Evolutionary conservation across 176 grass and related monocot genomes (phyloP).

Genomic region (Oryza brachyantha): DNA sequence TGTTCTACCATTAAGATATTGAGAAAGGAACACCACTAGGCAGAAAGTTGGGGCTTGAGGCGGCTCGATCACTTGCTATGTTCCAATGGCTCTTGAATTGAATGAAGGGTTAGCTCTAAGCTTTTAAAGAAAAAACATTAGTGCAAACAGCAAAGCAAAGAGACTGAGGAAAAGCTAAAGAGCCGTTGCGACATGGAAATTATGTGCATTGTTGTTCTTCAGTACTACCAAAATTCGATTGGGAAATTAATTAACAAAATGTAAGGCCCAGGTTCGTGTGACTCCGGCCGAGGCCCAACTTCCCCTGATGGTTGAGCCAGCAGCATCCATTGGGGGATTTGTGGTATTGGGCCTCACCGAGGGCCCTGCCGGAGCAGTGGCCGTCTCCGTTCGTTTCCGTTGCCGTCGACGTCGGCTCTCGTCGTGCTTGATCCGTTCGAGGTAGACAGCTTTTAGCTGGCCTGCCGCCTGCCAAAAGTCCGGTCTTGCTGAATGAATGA

Average conservation of each 20-base stretch:
- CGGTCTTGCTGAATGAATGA: background rate
- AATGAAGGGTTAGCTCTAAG: slow-evolving; percentile 33
- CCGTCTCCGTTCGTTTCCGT: background rate
- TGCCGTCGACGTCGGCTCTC: background rate
- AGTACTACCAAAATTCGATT: too few relatives aligned
- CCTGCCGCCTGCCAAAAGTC: background rate
- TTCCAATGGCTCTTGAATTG: slow-evolving; percentile 51
- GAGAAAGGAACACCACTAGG: slow-evolving; percentile 25
- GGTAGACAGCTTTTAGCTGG: background rate
- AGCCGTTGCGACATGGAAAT: slow-evolving; percentile 40
- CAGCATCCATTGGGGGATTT: too few relatives aligned
- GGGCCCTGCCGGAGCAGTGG: background rate
- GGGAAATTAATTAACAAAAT: slow-evolving; percentile 15
- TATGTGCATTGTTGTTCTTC: too few relatives aligned
- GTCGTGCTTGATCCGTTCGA: slow-evolving; percentile 25
- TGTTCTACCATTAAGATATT: slow-evolving; percentile 34
- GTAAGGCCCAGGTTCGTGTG: background rate
- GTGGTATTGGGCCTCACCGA: background rate
- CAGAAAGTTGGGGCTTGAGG: slow-evolving; percentile 14
- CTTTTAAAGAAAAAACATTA: background rate
- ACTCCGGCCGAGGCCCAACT: background rate
- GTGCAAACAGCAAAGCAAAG: slow-evolving; percentile 27
- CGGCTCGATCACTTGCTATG: slow-evolving; percentile 19
- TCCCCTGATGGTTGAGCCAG: too few relatives aligned
- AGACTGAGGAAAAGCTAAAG: background rate